Percentiles rank a stretch among this genome's conserved stretches.
Evolutionary conservation across 2,329 filamentous ascomycete species (phyloP).

Genomic region (Colletotrichum euphorbiae): DNA sequence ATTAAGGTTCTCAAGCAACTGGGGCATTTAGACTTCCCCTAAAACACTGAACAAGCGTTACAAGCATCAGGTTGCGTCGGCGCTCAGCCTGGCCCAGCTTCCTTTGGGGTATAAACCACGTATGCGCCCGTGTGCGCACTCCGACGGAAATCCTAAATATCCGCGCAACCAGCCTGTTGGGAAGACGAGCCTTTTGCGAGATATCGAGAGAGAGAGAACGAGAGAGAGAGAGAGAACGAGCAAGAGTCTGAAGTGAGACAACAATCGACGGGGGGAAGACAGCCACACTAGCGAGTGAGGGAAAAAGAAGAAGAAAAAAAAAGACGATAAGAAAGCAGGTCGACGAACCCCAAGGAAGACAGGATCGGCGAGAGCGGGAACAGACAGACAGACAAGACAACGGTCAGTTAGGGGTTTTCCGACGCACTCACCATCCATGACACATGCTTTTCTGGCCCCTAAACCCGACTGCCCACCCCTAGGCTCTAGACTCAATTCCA

Average conservation of each 20-base stretch:
- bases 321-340: not conserved
- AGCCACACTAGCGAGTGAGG: not conserved
- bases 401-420: constrained; percentile 6
- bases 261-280: too few relatives aligned
- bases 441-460: constrained; percentile 22
- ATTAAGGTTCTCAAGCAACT: constrained; percentile 16
- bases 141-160: constrained; percentile 29
- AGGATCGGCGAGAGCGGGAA: not conserved
- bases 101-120: constrained; percentile 27
- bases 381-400: not conserved
- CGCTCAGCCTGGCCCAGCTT: not conserved
- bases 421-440: constrained; percentile 10
- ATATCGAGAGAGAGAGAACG: not conserved
- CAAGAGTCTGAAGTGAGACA: not conserved
- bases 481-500: constrained; percentile 20
- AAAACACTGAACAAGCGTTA: constrained; percentile 35
- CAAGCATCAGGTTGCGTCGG: constrained; percentile 28
- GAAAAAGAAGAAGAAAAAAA: not conserved
- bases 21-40: constrained; percentile 31
- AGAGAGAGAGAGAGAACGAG: not conserved
- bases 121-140: constrained; percentile 13
- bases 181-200: not conserved
- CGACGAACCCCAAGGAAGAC: not conserved
- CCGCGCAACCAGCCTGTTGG: constrained; percentile 16
- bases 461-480: constrained; percentile 13